A percentile compares a stretch with the other conserved stretches of the same genome.
Evolutionary conservation across 1,284 basidiomycete species (phyloP).

Genomic region (Agaricales sp.): DNA sequence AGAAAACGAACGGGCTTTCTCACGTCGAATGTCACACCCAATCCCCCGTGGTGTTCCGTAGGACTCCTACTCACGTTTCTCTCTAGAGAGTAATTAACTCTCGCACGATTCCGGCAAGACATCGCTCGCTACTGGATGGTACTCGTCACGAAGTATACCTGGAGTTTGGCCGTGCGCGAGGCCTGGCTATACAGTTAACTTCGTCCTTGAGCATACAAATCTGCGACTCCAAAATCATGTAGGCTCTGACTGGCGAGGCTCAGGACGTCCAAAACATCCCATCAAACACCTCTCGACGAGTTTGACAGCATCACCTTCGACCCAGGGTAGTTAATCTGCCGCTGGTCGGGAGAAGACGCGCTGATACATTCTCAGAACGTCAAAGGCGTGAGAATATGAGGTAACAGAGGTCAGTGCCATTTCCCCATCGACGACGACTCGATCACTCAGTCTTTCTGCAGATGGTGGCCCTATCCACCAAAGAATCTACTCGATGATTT

Average conservation of each 20-base stretch:
- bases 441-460: conserved; percentile 15
- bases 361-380: conserved; percentile 60
- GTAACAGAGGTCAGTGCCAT: conserved; percentile 51
- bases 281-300: conserved; percentile 39
- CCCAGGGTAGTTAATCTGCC: conserved; percentile 59
- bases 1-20: conserved; percentile 10
- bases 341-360: conserved; percentile 44
- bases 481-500: conserved; percentile 67
- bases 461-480: conserved; percentile 60
- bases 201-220: conserved; percentile 13
- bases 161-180: too few relatives aligned
- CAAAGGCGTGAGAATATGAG: conserved; percentile 33
- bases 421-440: not conserved
- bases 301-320: conserved; percentile 63
- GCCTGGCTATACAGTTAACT: conserved; percentile 56
- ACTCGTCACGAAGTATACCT: conserved; percentile 49
- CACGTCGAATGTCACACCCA: conserved; percentile 31
- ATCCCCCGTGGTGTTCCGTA: conserved; percentile 51
- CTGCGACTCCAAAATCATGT: conserved; percentile 14
- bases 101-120: conserved; percentile 55
- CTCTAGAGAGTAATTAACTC: conserved; percentile 47
- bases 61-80: conserved; percentile 64
- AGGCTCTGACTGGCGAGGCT: conserved; percentile 42
- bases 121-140: conserved; percentile 67
- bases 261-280: conserved; percentile 43